A percentile compares a stretch with the other conserved stretches of the same genome.
phyloP scores from a whole-genome alignment of 2,329 filamentous ascomycete species.

The Chlorencoelia australis region DNA sequence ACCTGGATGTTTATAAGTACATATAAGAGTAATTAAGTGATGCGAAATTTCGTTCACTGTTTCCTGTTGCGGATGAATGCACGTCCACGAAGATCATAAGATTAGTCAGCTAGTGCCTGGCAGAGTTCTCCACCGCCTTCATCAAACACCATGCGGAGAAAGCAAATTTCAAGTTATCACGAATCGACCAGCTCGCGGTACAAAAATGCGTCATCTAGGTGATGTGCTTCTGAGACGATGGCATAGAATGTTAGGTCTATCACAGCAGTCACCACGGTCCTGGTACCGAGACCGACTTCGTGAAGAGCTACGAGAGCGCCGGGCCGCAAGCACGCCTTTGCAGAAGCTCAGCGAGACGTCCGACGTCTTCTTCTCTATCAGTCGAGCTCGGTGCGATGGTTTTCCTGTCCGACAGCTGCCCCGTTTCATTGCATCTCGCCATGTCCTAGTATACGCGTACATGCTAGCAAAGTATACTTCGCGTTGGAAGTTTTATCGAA shows the following conservation, averaged over 20 bases:
- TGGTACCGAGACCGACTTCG: slow-evolving; percentile 24
- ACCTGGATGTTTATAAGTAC: too few relatives aligned
- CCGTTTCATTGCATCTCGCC: slow-evolving; percentile 6
- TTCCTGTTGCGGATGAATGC: too few relatives aligned
- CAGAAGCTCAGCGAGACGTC: slow-evolving; percentile 29
- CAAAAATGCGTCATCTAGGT: slow-evolving; percentile 2
- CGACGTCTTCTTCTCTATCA: slow-evolving; percentile 30
- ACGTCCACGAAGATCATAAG: too few relatives aligned
- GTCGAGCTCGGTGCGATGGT: slow-evolving; percentile 29
- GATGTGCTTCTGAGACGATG: slow-evolving; percentile 9
- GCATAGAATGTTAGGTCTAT: slow-evolving; percentile 23
- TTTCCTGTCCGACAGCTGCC: slow-evolving; percentile 21
- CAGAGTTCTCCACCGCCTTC: too few relatives aligned
- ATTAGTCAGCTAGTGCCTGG: too few relatives aligned
- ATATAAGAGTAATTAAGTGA: too few relatives aligned
- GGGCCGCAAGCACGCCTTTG: slow-evolving; percentile 20
- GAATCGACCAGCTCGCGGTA: too few relatives aligned
- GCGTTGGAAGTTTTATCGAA: slow-evolving; percentile 29
- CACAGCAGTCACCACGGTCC: slow-evolving; percentile 24
- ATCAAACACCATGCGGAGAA: too few relatives aligned
- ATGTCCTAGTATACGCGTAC: slow-evolving; percentile 25
- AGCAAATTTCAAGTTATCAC: too few relatives aligned
- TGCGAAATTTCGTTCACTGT: too few relatives aligned
- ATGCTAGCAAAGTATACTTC: slow-evolving; percentile 31
- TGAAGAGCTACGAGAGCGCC: slow-evolving; percentile 26